Conservation (phyloP, 163 green algal species). For the Coccomyxa subellipsoidea region DNA sequence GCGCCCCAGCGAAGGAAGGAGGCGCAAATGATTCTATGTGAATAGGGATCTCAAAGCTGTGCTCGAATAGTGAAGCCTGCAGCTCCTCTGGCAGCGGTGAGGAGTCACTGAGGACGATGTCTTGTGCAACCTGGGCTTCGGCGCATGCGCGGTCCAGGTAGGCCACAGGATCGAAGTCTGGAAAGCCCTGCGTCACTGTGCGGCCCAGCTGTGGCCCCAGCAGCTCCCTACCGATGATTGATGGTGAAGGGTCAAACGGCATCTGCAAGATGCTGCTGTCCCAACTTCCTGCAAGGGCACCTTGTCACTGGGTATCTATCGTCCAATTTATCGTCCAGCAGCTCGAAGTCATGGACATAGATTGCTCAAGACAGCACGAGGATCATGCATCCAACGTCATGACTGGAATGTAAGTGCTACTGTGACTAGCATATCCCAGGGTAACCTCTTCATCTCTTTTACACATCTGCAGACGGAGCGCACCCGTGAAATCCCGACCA, state of each 20-base stretch:
- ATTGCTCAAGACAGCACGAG: too few relatives aligned
- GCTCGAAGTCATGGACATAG: too few relatives aligned
- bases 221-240: constrained; percentile 3
- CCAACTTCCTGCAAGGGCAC: background rate
- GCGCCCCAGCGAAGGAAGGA: background rate
- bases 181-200: background rate
- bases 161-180: background rate
- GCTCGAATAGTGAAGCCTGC: background rate
- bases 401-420: too few relatives aligned
- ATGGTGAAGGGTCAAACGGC: background rate
- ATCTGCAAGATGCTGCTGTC: background rate
- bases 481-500: background rate
- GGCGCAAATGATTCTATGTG: background rate
- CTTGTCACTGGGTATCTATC: too few relatives aligned
- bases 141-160: background rate
- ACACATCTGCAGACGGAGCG: background rate
- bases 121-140: background rate
- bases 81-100: background rate
- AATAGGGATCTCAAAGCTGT: background rate
- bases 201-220: background rate
- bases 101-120: background rate
- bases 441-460: too few relatives aligned
- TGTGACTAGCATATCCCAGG: too few relatives aligned
- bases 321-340: too few relatives aligned
- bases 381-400: too few relatives aligned